Percentiles rank a stretch among this genome's conserved stretches.
Conservation (phyloP, 176 grass and related monocot species). For the Guadua angustifolia region DNA sequence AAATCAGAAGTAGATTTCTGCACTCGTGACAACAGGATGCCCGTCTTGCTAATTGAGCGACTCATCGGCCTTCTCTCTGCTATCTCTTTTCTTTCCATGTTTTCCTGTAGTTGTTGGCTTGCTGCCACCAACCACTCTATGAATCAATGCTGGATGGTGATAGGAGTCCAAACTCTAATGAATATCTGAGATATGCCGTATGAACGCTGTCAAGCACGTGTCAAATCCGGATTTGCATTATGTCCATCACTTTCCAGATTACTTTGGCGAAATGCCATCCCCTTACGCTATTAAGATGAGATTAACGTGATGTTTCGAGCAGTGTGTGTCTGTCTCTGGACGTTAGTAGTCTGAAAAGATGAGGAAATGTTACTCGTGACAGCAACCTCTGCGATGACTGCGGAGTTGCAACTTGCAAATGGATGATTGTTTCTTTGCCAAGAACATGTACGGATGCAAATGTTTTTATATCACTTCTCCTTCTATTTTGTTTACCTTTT, state of each 20-base stretch:
- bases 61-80: no score
- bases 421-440: conserved; percentile 35
- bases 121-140: neutral
- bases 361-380: conserved; percentile 2
- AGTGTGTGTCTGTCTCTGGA: neutral
- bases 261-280: neutral
- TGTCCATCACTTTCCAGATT: neutral
- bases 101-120: neutral
- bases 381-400: neutral
- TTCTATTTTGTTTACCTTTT: neutral
- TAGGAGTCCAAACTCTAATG: neutral
- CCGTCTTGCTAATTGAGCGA: neutral
- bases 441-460: neutral
- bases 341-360: neutral
- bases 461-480: neutral
- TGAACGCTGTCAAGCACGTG: conserved; percentile 21
- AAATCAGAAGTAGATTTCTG: neutral
- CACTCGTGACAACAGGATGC: neutral
- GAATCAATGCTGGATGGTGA: neutral
- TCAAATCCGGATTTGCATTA: neutral
- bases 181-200: neutral
- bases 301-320: neutral
- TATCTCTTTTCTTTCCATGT: neutral
- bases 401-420: conserved; percentile 7
- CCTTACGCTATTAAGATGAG: conserved; percentile 10